These are phyloP conservation scores for Eutrema yunnanense DNA, from an alignment of 345 rosid species.

Conservation along the genomic window DNA sequence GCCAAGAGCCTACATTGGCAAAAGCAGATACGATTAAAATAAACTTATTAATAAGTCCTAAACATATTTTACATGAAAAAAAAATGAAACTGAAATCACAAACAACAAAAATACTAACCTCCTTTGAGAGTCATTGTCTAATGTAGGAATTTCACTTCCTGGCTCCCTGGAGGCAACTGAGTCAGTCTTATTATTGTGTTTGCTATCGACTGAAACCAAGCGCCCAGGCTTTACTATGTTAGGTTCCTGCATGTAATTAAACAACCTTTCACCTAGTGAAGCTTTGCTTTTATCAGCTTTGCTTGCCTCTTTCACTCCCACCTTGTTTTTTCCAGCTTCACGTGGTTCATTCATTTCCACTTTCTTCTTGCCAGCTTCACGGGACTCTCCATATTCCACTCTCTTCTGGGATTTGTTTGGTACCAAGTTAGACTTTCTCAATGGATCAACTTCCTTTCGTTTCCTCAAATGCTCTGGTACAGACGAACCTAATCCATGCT, in stretches of 20 bases:
- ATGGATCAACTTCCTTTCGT: slow-evolving; percentile 32
- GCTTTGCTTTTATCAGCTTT: slow-evolving; percentile 24
- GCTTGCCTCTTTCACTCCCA: slow-evolving; percentile 32
- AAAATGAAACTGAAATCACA: slow-evolving; percentile 1
- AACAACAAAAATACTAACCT: slow-evolving; percentile 37
- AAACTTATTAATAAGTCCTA: background rate
- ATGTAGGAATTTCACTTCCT: slow-evolving; percentile 29
- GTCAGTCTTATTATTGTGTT: slow-evolving; percentile 18
- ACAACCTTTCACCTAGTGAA: slow-evolving; percentile 43
- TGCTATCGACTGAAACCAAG: slow-evolving; percentile 16
- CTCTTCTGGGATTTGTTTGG: slow-evolving; percentile 30
- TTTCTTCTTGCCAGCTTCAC: slow-evolving; percentile 25
- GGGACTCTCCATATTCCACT: slow-evolving; percentile 32
- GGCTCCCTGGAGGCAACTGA: slow-evolving; percentile 26
- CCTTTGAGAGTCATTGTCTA: slow-evolving; percentile 64
- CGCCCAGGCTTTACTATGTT: slow-evolving; percentile 31
- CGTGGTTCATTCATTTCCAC: slow-evolving; percentile 31
- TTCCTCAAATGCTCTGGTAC: slow-evolving; percentile 33
- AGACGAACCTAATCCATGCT: slow-evolving; percentile 30
- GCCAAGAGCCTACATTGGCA: slow-evolving; percentile 46
- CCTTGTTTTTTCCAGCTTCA: slow-evolving; percentile 18
- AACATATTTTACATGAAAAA: background rate
- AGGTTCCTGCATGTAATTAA: slow-evolving; percentile 13
- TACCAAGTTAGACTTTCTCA: slow-evolving; percentile 18
- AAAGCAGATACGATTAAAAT: background rate